Conservation (phyloP, 2,329 filamentous ascomycete species). For the Xylariaceae sp. region DNA sequence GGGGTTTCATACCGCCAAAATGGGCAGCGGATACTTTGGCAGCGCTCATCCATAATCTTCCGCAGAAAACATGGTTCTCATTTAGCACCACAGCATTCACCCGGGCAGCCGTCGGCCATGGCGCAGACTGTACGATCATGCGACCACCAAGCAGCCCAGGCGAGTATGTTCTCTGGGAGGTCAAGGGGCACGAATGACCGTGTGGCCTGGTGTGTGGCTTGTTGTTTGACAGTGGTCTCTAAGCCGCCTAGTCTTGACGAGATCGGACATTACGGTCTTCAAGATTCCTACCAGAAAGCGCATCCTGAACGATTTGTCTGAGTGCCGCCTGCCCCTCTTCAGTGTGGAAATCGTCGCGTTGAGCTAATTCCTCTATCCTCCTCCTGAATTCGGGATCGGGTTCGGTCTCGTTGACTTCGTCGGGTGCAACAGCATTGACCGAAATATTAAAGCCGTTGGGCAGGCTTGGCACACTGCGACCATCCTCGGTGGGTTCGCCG, state of each 20-base stretch:
- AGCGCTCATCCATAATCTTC: slow-evolving; percentile 38
- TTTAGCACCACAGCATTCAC: slow-evolving; percentile 49
- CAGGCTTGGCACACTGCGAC: slow-evolving; percentile 48
- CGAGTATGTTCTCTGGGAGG: slow-evolving; percentile 58
- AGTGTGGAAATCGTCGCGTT: slow-evolving; percentile 75
- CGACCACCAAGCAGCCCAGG: slow-evolving; percentile 43
- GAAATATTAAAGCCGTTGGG: slow-evolving; percentile 75
- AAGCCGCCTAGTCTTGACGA: slow-evolving; percentile 47
- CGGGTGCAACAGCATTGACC: slow-evolving; percentile 66
- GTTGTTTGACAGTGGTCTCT: neutral
- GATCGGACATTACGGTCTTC: slow-evolving; percentile 60
- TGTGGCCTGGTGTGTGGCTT: neutral
- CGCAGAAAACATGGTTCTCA: slow-evolving; percentile 49
- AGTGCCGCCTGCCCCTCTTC: slow-evolving; percentile 75
- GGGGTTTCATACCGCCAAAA: slow-evolving; percentile 49
- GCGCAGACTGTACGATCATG: slow-evolving; percentile 49
- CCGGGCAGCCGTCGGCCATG: slow-evolving; percentile 38
- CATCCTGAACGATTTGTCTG: slow-evolving; percentile 73
- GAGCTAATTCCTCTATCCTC: slow-evolving; percentile 83
- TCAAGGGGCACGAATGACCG: slow-evolving; percentile 40
- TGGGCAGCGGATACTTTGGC: slow-evolving; percentile 48
- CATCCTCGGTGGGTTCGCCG: slow-evolving; percentile 29
- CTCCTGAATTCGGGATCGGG: slow-evolving; percentile 78
- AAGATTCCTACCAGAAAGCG: slow-evolving; percentile 61
- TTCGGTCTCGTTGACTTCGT: slow-evolving; percentile 53